Evolutionary conservation across 345 rosid species (phyloP), one percentile per base, ranked within the genome.

Genomic region (Rhizophora apiculata): DNA sequence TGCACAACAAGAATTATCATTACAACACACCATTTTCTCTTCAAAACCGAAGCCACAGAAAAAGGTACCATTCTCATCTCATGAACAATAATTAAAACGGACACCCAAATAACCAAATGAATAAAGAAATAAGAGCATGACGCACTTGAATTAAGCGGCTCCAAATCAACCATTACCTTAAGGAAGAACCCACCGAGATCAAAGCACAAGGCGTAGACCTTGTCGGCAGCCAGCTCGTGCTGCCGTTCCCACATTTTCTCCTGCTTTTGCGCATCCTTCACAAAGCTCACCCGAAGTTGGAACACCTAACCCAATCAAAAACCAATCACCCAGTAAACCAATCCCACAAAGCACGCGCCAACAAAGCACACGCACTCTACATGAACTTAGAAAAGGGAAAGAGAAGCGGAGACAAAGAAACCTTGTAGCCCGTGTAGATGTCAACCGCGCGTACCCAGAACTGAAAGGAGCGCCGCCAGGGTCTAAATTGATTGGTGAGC

Each of bases 181-280:
- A 95, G 96, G 75, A 95, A 92, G 77, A 92, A 95, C 2, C 97
- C 99, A 63, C 99, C 99, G 67, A 95, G 96, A 78, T 92, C 90
- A 83, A 78, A 72, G 68, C 99, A 95, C 97, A 90, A 79, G 48
- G 80, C 68, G 74, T 91, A 88, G 29, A 95, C 78, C 81, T 92
- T 95, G 21, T 83, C 81, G 69, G 99, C 99, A 64, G 99, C 96
- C 62, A 87, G 72, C 80, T 92, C 92, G 64, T 92, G 99, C 60
- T 95, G 97, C 62, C 60, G 76, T 73, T 90, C 97, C 99, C 97
- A 95, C 96, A 92, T 79, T 80, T 73, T 89, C 71, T 88, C 92
- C 70, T 87, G 93, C 79, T 84, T 87, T 51, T 78, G 76, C 67
- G 64, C 82, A 82, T 90, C 93, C 81, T 85, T 92, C 69, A 84